phyloP scores from a whole-genome alignment of 805 yeast genomes.

The Kuraishia floccosa region DNA sequence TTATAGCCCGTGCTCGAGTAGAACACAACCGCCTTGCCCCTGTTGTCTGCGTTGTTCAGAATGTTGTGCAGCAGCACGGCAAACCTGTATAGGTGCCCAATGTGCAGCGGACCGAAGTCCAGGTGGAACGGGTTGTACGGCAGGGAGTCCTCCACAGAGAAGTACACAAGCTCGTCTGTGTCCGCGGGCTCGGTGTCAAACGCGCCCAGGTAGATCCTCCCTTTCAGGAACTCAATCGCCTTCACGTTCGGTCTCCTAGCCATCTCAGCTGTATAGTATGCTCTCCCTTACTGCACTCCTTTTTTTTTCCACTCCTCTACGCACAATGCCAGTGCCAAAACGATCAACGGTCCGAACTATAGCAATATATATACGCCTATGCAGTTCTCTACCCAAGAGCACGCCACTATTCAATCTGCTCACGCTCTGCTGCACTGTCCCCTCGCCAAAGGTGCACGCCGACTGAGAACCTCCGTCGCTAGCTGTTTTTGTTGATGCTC shows the following conservation, averaged over 20 bases:
- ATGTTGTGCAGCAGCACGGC: constrained; percentile 92
- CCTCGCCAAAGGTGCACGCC: too few relatives aligned
- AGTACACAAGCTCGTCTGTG: constrained; percentile 65
- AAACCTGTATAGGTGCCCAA: constrained; percentile 87
- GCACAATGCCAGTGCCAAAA: too few relatives aligned
- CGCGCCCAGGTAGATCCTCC: constrained; percentile 83
- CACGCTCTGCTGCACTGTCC: too few relatives aligned
- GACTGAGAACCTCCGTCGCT: too few relatives aligned
- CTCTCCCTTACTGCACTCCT: too few relatives aligned
- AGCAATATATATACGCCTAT: neutral
- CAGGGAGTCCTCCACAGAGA: constrained; percentile 85
- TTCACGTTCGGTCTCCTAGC: constrained; percentile 13
- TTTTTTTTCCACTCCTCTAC: too few relatives aligned
- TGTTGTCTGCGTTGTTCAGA: constrained; percentile 73
- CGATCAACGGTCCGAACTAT: too few relatives aligned
- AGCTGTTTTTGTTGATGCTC: too few relatives aligned
- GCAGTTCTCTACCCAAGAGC: neutral
- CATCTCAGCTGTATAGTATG: too few relatives aligned
- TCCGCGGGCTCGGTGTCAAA: constrained; percentile 72
- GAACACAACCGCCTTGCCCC: constrained; percentile 82
- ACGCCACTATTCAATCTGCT: too few relatives aligned
- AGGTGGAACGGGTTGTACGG: constrained; percentile 93
- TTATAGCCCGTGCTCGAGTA: constrained; percentile 77
- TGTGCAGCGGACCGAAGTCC: constrained; percentile 93
- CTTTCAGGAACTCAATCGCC: constrained; percentile 27